Base-by-base conservation (phyloP, 495 filamentous ascomycete species). In the Neurospora sp. region DNA sequence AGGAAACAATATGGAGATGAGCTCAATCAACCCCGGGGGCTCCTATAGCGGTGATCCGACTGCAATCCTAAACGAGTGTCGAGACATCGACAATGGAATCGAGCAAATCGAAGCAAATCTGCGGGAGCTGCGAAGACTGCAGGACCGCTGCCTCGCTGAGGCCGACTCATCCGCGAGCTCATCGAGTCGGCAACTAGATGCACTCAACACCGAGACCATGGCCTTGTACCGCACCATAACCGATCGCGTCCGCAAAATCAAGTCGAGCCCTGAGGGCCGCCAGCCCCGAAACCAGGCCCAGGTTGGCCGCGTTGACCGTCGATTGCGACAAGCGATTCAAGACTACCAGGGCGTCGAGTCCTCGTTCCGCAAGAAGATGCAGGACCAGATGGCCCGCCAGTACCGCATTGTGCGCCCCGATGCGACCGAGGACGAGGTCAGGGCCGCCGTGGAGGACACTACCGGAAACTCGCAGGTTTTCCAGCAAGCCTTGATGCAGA, bases 341-440 rank as follows among this genome's bases (percentile, higher is more conserved):
- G 85, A 89, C 69, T 98, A 95, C 85, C 93, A 94, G 82, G 85
- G 86, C 74, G 82, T 92, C 54, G 95, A 98, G 81, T 86, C 86
- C 2, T 87, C 90, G 40, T 97, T 93, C 85, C 88, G 91, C 76
- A 90, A 91, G 81, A 89, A 91, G 76, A 85, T 93, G n/a, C 85
- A 90, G 74, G 91, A 91, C 49, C 93, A 96, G 81, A 91, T 94
- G 82, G 92, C 90, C 74, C 89, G 96, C 71, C 94, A 97, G 77
- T 96, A 95, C 82, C 88, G 92, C 74, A 97, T 98, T 79, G 94
- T 96, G 75, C 88, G 89, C 76, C 94, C 95, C 20, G 91, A 97
- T 74, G 93, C 93, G 9, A 89, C 88, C 72, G 94, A 96, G 38
- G 88, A 87, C 72, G 93, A 98, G 80, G 87, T 98, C 62, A 87